These are phyloP conservation scores for Rubia tinctorum DNA, from an alignment of 305 asterid species.

Conservation along the genomic window DNA sequence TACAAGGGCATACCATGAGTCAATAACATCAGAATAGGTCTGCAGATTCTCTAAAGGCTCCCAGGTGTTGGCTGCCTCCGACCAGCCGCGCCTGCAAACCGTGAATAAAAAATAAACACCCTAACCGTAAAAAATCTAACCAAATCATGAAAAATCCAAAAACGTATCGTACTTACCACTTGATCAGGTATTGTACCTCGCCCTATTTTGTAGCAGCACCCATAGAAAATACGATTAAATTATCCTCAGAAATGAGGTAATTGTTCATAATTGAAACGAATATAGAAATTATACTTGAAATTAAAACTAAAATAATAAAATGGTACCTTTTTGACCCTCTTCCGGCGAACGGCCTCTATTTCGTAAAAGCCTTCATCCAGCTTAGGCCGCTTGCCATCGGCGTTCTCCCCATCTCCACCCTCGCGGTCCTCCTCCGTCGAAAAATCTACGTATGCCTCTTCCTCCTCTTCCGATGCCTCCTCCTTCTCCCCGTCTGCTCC, in stretches of 20 bases:
- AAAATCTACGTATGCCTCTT: slow-evolving; percentile 24
- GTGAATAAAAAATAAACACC: slow-evolving; percentile 1
- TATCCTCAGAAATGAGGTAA: background rate
- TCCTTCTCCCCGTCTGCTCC: slow-evolving; percentile 9
- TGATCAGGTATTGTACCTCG: slow-evolving; percentile 77
- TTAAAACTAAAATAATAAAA: background rate
- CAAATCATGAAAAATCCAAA: background rate
- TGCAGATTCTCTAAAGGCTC: slow-evolving; percentile 81
- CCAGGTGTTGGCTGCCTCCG: slow-evolving; percentile 92
- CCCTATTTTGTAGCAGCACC: slow-evolving; percentile 40
- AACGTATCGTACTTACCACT: slow-evolving; percentile 59
- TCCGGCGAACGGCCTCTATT: slow-evolving; percentile 79
- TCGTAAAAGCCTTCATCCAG: slow-evolving; percentile 91
- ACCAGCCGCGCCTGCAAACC: slow-evolving; percentile 89
- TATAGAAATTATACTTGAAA: background rate
- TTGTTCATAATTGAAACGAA: background rate
- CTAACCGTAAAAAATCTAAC: background rate
- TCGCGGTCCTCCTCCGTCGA: slow-evolving; percentile 31
- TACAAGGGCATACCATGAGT: slow-evolving; percentile 51
- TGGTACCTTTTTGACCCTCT: slow-evolving; percentile 59
- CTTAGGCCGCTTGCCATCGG: slow-evolving; percentile 46
- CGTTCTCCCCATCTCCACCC: slow-evolving; percentile 20
- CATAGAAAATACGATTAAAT: background rate
- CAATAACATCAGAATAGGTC: slow-evolving; percentile 68
- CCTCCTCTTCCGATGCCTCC: slow-evolving; percentile 23